These are phyloP conservation scores for Lavandula angustifolia DNA, from an alignment of 257 asterid genomes.

Conservation along the genomic window DNA sequence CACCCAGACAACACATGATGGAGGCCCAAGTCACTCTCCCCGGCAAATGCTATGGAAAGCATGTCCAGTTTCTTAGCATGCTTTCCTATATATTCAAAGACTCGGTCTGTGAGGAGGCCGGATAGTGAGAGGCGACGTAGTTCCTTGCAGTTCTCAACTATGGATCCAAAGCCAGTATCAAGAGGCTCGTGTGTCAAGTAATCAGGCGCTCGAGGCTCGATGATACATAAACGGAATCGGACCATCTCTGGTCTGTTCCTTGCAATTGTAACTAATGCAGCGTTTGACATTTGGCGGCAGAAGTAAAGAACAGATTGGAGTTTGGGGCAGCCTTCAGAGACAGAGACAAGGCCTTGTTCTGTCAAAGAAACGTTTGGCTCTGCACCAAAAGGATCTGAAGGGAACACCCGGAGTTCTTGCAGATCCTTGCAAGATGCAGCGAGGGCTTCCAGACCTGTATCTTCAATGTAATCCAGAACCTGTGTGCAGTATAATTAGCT, in stretches of 20 bases:
- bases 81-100: conserved; percentile 65
- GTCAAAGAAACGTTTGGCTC: conserved; percentile 72
- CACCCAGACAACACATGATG: conserved; percentile 85
- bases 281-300: conserved; percentile 87
- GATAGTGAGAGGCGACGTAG: conserved; percentile 71
- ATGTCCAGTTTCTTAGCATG: conserved; percentile 82
- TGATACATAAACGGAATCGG: conserved; percentile 76
- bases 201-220: conserved; percentile 71
- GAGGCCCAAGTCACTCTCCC: conserved; percentile 81
- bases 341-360: conserved; percentile 81
- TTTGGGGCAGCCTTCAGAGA: conserved; percentile 83
- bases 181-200: conserved; percentile 68
- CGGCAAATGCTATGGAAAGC: conserved; percentile 92
- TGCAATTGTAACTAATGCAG: conserved; percentile 70
- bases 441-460: conserved; percentile 67
- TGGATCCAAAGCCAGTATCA: conserved; percentile 83
- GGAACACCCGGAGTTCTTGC: conserved; percentile 82
- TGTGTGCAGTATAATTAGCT: conserved; percentile 30
- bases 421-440: conserved; percentile 76
- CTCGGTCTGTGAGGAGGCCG: conserved; percentile 77
- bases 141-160: conserved; percentile 74
- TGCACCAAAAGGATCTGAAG: conserved; percentile 74
- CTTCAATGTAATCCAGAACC: conserved; percentile 90
- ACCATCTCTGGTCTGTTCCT: conserved; percentile 63
- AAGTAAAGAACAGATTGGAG: conserved; percentile 83